A percentile compares a stretch with the other conserved stretches of the same genome.
These are phyloP conservation scores for Phyllosticta citribraziliensis DNA, from an alignment of 2,329 filamentous ascomycete species.

Conservation along the genomic window DNA sequence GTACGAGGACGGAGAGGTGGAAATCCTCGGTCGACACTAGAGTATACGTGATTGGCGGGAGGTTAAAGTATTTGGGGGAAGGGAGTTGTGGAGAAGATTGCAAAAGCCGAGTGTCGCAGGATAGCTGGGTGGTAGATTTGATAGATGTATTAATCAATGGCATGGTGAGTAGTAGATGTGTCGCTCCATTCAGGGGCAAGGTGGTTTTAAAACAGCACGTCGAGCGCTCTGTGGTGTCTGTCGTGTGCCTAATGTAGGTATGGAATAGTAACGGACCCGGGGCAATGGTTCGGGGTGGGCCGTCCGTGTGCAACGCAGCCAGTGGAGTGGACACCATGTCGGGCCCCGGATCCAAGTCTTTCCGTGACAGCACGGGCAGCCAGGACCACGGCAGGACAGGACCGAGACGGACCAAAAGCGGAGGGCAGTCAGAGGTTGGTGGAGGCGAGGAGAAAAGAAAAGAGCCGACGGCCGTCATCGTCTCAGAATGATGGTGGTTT, in stretches of 20 bases:
- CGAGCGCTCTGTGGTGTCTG: no score
- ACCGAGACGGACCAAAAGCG: not conserved
- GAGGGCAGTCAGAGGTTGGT: not conserved
- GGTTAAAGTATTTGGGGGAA: no score
- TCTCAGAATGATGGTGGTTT: not conserved
- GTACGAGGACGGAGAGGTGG: constrained; percentile 10
- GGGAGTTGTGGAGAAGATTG: no score
- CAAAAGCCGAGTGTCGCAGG: no score
- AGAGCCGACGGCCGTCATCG: not conserved
- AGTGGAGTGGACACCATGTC: not conserved
- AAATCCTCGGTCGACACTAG: constrained; percentile 5
- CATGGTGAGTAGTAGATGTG: no score
- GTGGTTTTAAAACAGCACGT: no score
- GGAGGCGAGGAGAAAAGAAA: not conserved
- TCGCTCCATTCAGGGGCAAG: no score
- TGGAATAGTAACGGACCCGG: not conserved
- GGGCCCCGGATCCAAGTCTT: not conserved
- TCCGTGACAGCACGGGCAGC: not conserved
- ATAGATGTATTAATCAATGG: no score
- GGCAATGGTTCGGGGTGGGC: not conserved
- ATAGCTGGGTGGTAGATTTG: no score
- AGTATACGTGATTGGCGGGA: not conserved
- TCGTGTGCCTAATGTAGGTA: no score
- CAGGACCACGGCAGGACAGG: no score
- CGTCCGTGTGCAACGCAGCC: not conserved